Evolutionary conservation across 371 early-diverging fungal species (phyloP), one percentile per base, ranked within the genome.

Genomic region (Lichtheimia ornata): DNA sequence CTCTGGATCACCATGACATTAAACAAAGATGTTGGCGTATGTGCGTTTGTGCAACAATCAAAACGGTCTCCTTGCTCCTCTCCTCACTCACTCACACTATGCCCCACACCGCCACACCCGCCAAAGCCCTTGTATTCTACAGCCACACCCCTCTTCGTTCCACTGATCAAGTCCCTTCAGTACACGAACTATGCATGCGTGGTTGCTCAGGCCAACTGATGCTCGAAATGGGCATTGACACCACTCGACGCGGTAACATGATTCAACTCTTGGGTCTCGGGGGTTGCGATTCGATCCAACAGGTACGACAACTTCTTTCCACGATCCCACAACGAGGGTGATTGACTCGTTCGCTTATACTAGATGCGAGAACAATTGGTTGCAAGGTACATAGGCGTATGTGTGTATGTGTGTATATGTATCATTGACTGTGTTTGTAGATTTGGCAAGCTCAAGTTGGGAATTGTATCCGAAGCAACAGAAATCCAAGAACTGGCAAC

Each of bases 361-460:
- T 47, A 47, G 47, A 47, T 47, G 47, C 47, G 47, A 18, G 47
- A n/a, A n/a, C 47, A 22, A 17, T 17, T n/a, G 47, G 22, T 22
- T 7, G 14, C 47, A 47, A 47, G 47, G 47, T 47, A 47, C 1
- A 17, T 22, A 22, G n/a, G 14, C 9, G 0, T n/a, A 0, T 14
- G 12, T 2, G 47, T 12, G 9, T 47, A 1, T 14, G 5, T 22
- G 47, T 11, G 11, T 35, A 9, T 9, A 52, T 63, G 50, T n/a
- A 55, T 49, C 22, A 35, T 22, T 6, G 24, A 43, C 54, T 41
- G 49, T 30, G 22, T 9, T 28, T 18, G 25, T 51, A 61, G 77
- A 63, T 77, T 73, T 40, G 66, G 72, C 42, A 62, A 53, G 25
- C 61, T 77, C 70, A 64, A 67, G 59, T 30, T 72, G 50, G 66